Percentiles rank a stretch among this genome's conserved stretches.
These are phyloP conservation scores for Begonia peltatifolia DNA, from an alignment of 306 rosid genomes.

Conservation along the genomic window DNA sequence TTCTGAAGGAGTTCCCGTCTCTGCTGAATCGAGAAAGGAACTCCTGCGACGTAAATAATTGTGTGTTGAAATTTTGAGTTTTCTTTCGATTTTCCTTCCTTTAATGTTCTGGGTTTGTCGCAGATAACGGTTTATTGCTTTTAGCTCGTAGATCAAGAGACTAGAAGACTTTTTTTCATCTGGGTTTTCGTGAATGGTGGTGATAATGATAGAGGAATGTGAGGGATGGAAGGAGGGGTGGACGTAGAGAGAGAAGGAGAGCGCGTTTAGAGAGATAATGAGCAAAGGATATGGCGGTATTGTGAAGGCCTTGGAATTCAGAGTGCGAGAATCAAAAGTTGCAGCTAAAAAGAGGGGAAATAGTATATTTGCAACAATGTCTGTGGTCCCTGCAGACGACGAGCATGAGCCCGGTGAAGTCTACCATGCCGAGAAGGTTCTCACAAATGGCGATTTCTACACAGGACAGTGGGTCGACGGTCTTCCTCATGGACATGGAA, in stretches of 20 bases:
- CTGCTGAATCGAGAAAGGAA: conserved; percentile 4
- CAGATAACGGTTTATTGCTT: conserved; percentile 10
- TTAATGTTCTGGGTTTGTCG: conserved; percentile 19
- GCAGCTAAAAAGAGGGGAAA: conserved; percentile 42
- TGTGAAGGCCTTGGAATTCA: conserved; percentile 48
- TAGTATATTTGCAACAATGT: conserved; percentile 53
- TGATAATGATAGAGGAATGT: conserved; percentile 12
- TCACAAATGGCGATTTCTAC: conserved; percentile 65
- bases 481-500: conserved; percentile 61
- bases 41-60: conserved; percentile 10
- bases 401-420: conserved; percentile 23
- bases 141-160: neutral
- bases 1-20: conserved; percentile 18
- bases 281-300: conserved; percentile 49
- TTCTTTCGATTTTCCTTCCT: conserved; percentile 12
- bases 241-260: conserved; percentile 9
- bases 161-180: conserved; percentile 1
- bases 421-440: conserved; percentile 40
- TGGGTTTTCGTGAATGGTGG: conserved; percentile 29
- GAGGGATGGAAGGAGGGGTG: conserved; percentile 4
- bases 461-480: conserved; percentile 50
- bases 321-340: conserved; percentile 41
- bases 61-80: conserved; percentile 7
- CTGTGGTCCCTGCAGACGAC: conserved; percentile 73
- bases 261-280: conserved; percentile 37